Conservation (phyloP, 306 rosid genomes). For the Luffa aegyptiaca region DNA sequence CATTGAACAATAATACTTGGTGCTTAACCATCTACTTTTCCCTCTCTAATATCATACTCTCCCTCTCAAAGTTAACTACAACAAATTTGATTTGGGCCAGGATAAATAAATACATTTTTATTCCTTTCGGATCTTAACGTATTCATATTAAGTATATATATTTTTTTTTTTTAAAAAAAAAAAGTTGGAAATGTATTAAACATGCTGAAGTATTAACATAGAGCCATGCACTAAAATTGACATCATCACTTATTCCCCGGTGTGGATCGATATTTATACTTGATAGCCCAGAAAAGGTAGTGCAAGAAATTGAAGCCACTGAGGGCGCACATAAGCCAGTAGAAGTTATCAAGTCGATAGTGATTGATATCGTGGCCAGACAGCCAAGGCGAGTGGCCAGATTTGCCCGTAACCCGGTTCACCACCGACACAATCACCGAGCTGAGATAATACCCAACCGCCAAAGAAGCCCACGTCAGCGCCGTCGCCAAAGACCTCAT, state of each 20-base stretch:
- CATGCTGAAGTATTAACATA: not conserved
- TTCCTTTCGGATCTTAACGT: too few relatives aligned
- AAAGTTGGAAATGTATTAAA: constrained; percentile 19
- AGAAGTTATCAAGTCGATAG: constrained; percentile 57
- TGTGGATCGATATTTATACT: constrained; percentile 56
- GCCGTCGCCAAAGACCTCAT: constrained; percentile 77
- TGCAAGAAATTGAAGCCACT: constrained; percentile 71
- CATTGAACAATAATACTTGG: too few relatives aligned
- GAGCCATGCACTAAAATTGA: not conserved
- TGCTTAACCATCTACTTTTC: too few relatives aligned
- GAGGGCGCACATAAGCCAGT: constrained; percentile 83
- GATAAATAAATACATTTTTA: too few relatives aligned
- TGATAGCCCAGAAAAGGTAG: constrained; percentile 62
- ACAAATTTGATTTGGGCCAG: too few relatives aligned
- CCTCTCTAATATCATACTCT: too few relatives aligned
- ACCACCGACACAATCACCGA: constrained; percentile 55
- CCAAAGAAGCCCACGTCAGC: constrained; percentile 65
- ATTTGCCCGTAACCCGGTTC: constrained; percentile 32
- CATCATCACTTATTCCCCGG: not conserved
- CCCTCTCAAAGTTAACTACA: too few relatives aligned
- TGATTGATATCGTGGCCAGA: constrained; percentile 49
- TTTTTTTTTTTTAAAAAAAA: too few relatives aligned
- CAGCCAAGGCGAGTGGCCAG: constrained; percentile 44
- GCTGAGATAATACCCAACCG: constrained; percentile 71
- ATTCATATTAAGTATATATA: too few relatives aligned